Conservation (phyloP, 768 basidiomycete genomes). For the Mycena rosella region DNA sequence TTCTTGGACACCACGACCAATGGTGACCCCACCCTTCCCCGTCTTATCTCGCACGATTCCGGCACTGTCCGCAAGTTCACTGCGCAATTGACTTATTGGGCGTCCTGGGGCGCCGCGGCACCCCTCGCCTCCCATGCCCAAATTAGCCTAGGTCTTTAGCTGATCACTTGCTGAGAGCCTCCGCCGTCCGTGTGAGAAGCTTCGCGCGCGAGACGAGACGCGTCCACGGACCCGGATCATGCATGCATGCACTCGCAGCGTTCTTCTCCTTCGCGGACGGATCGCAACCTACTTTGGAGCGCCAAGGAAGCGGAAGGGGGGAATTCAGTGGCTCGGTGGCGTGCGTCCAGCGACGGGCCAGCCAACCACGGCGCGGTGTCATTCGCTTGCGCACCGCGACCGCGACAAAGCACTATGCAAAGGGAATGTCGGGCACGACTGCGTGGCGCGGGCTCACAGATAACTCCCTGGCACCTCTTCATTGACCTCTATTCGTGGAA, state of each 20-base stretch:
- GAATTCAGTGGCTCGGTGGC: slow-evolving; percentile 8
- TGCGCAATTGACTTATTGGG: slow-evolving; percentile 34
- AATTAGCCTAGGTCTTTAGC: slow-evolving; percentile 17
- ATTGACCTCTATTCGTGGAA: slow-evolving; percentile 20
- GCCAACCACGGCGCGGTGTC: slow-evolving; percentile 3
- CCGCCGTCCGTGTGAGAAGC: slow-evolving; percentile 13
- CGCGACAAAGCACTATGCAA: slow-evolving; percentile 16
- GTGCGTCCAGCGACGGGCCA: background rate
- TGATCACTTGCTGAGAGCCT: slow-evolving; percentile 23
- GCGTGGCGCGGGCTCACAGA: slow-evolving; percentile 4
- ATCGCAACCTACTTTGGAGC: slow-evolving; percentile 11
- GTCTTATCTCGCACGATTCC: slow-evolving; percentile 16
- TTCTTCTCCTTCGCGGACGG: slow-evolving; percentile 28
- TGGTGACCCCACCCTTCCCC: background rate
- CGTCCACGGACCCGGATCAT: slow-evolving; percentile 23
- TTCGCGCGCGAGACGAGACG: background rate
- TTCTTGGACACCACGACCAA: slow-evolving; percentile 4
- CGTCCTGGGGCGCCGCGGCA: slow-evolving; percentile 10
- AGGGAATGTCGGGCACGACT: slow-evolving; percentile 15
- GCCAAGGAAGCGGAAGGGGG: slow-evolving; percentile 13
- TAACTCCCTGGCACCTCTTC: background rate
- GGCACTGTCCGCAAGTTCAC: slow-evolving; percentile 18
- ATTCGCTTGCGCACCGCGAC: slow-evolving; percentile 3
- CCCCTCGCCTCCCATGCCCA: slow-evolving; percentile 15
- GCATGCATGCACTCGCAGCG: background rate